Base-by-base conservation (phyloP, 805 yeast genomes). In the Dipodascopsis uninucleata region DNA sequence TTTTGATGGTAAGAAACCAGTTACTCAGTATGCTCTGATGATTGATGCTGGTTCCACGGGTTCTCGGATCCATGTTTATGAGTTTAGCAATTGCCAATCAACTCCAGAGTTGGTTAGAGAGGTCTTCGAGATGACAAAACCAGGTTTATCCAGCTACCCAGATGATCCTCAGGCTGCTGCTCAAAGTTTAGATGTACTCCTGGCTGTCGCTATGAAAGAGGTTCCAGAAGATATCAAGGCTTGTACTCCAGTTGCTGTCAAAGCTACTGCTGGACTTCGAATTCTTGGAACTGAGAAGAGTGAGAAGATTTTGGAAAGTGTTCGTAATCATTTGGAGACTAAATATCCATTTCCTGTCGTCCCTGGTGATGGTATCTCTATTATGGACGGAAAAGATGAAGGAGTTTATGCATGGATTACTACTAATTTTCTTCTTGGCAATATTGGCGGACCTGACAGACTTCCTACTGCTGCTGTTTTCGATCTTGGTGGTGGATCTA, bases 341-440 rank as follows among this genome's bases (percentile, higher is more conserved):
- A 81, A 87, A 53, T 93, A 79, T 65, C 98, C 98, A 44, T 93
- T 93, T 71, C 83, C 96, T 2, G 87, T 93, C 38, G 95, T 89
- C 39, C 79, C 75, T 8, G 86, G 81, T 38, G 85, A 87, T 47
- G 97, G 97, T 52, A 74, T 93, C 48, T 74, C 89, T 8, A 85
- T 93, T 61, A 90, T 93, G 97, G 88, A 84, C 48, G 98, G 98
- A 56, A 81, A 80, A 48, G 95, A 90, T 58, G 98, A 94, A 71
- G 99, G 98, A 65, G 97, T 93, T 6, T 93, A 79, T 62, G 98
- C 98, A 1, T 93, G 99, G 99, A 84, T 93, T 65, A 93, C 99
- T 22, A 81, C 96, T 39, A 93, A 93, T 70, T 93, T 81, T 65
- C 71, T 93, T 55, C 74, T 90, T 57, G 97, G 97, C 32, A 93